Evolutionary conservation across 306 rosid species (phyloP).

Genomic region (Coriaria nepalensis): DNA sequence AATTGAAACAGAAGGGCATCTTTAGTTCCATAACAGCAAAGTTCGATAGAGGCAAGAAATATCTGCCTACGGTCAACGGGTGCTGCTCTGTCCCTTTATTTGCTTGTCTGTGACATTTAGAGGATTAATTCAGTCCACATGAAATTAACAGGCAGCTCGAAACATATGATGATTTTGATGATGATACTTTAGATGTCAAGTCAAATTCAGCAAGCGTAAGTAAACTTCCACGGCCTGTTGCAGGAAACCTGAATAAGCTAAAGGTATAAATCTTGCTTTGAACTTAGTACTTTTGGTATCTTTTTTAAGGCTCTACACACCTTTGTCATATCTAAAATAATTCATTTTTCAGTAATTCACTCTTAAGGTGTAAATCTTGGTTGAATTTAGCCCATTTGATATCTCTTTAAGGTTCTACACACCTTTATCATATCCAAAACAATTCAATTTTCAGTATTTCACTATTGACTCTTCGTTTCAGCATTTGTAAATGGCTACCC

Average conservation of each 20-base stretch:
- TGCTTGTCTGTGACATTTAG: slow-evolving; percentile 14
- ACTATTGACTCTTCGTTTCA: no score
- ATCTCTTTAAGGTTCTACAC: background rate
- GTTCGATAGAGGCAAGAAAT: slow-evolving; percentile 32
- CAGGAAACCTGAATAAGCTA: slow-evolving; percentile 30
- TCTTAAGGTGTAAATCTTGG: slow-evolving; percentile 38
- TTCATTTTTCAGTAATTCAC: no score
- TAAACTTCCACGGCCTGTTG: slow-evolving; percentile 28
- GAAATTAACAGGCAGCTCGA: slow-evolving; percentile 48
- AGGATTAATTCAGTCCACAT: slow-evolving; percentile 17
- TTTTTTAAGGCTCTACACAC: background rate
- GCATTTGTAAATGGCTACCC: background rate
- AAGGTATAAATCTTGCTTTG: slow-evolving; percentile 31
- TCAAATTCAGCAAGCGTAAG: slow-evolving; percentile 18
- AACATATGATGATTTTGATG: slow-evolving; percentile 69
- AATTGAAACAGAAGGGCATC: slow-evolving; percentile 55
- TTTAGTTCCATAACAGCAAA: slow-evolving; percentile 35
- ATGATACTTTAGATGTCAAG: slow-evolving; percentile 35
- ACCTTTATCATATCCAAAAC: background rate
- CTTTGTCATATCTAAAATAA: background rate
- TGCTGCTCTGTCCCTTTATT: slow-evolving; percentile 17
- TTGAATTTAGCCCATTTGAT: background rate
- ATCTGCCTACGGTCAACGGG: slow-evolving; percentile 53
- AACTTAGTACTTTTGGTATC: background rate
- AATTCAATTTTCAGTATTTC: no score